Evolutionary conservation across 2,329 filamentous ascomycete genomes (phyloP).

Genomic region (Sporothrix globosa): DNA sequence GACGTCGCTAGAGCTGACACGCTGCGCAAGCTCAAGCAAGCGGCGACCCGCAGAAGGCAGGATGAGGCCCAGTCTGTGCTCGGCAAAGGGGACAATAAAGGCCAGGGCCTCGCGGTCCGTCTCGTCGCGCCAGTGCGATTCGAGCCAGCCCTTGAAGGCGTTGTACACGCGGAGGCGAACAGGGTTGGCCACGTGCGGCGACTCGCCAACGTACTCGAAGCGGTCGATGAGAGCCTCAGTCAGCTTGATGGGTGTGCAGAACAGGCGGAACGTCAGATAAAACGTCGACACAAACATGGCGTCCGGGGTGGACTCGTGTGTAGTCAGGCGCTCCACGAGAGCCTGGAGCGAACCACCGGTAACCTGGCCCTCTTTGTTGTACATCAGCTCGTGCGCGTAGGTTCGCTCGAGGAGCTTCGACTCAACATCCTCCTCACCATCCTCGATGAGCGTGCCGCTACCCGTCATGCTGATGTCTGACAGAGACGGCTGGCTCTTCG

Average conservation of each 20-base stretch:
- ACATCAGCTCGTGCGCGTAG: conserved; percentile 85
- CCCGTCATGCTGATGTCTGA: conserved; percentile 69
- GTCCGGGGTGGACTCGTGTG: conserved; percentile 89
- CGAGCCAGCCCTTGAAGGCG: conserved; percentile 94
- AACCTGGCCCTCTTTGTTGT: conserved; percentile 94
- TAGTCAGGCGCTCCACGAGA: conserved; percentile 90
- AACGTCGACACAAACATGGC: conserved; percentile 91
- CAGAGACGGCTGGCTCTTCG: conserved; percentile 63
- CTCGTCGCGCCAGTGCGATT: conserved; percentile 89
- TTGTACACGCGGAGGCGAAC: conserved; percentile 93
- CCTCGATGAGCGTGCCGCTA: conserved; percentile 70
- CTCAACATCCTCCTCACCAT: conserved; percentile 72
- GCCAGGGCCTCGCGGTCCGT: conserved; percentile 76
- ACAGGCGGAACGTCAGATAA: conserved; percentile 93
- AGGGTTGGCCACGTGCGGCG: conserved; percentile 71
- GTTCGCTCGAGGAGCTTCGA: conserved; percentile 87
- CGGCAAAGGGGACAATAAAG: conserved; percentile 79
- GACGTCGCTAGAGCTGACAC: conserved; percentile 71
- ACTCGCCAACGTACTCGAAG: conserved; percentile 87
- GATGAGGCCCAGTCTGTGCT: conserved; percentile 66
- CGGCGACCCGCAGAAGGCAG: conserved; percentile 78
- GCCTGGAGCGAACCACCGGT: conserved; percentile 88
- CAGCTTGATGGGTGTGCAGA: conserved; percentile 78
- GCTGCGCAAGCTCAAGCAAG: conserved; percentile 77
- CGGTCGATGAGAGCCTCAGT: conserved; percentile 83